Evolutionary conservation across 768 basidiomycete genomes (phyloP), one percentile per base, ranked within the genome.

Genomic region (Termitomyces titanicus): DNA sequence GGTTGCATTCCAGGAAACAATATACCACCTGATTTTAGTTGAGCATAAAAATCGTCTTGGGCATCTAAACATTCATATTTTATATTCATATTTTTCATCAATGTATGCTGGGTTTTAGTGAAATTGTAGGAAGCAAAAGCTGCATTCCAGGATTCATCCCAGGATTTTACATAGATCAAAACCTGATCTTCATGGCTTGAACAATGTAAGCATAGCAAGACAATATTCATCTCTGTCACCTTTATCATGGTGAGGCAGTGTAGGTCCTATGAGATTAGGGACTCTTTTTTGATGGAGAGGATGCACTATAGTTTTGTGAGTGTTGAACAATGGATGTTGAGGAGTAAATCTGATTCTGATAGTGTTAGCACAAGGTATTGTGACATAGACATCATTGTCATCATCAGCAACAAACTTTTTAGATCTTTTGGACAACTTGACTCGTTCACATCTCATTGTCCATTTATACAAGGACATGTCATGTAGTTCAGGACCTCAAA

Each of bases 1-100:
- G n/a, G n/a, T n/a, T n/a, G n/a, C n/a, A n/a, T n/a, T n/a, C n/a
- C n/a, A n/a, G n/a, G n/a, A n/a, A n/a, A n/a, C n/a, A n/a, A n/a
- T 42, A 39, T 12, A 3, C 25, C 24, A 39, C 49, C 49, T 25
- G 3, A n/a, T 29, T 53, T 53, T 20, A 53, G 9, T 34, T 53
- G 34, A 6, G 44, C 35, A 31, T 46, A 53, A 25, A 46, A 53
- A 38, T 53, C 24, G 20, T 53, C 44, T 18, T 20, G 12, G 9
- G 52, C 44, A 39, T 53, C 52, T 1, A 53, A 15, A 18, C 44
- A 53, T 20, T 53, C 42, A 25, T 53, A 53, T 6, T 43, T 12
- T 0, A 53, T 53, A 27, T 53, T 46, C 52, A 53, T 46, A 38
- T 53, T 53, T 7, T n/a, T 45, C 44, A 53, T 53, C 6, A 53